Evolutionary conservation across 2,329 filamentous ascomycete genomes (phyloP).

Genomic region (Aspergillus brasiliensis): DNA sequence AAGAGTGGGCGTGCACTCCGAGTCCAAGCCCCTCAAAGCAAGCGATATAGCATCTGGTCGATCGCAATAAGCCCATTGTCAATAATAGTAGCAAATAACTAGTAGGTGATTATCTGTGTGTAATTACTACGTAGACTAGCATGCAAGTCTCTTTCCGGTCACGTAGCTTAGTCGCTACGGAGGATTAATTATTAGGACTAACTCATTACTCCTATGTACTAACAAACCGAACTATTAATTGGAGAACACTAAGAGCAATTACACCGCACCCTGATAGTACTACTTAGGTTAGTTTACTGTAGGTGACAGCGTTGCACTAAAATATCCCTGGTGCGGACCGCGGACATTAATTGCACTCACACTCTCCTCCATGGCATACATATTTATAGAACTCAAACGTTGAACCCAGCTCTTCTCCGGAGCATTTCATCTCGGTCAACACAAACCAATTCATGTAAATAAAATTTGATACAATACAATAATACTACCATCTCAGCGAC

Average conservation of each 20-base stretch:
- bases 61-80: slow-evolving; percentile 16
- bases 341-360: neutral
- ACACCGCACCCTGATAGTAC: neutral
- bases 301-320: neutral
- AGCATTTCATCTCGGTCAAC: too few relatives aligned
- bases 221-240: neutral
- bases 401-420: too few relatives aligned
- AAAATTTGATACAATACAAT: too few relatives aligned
- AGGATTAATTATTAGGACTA: neutral
- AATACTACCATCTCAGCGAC: too few relatives aligned
- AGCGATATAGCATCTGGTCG: slow-evolving; percentile 14
- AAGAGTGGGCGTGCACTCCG: neutral
- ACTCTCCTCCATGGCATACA: neutral
- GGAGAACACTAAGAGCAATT: neutral
- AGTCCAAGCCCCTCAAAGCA: slow-evolving; percentile 19
- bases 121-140: too few relatives aligned
- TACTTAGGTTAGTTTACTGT: too few relatives aligned
- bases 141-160: too few relatives aligned
- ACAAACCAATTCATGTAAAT: too few relatives aligned
- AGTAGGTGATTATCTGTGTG: neutral
- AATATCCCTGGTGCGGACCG: neutral
- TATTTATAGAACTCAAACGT: too few relatives aligned
- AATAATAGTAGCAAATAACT: slow-evolving; percentile 1
- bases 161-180: neutral
- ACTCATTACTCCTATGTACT: neutral